phyloP scores from a whole-genome alignment of 2,329 filamentous ascomycete genomes.

The Penicillium sclerotiorum region DNA sequence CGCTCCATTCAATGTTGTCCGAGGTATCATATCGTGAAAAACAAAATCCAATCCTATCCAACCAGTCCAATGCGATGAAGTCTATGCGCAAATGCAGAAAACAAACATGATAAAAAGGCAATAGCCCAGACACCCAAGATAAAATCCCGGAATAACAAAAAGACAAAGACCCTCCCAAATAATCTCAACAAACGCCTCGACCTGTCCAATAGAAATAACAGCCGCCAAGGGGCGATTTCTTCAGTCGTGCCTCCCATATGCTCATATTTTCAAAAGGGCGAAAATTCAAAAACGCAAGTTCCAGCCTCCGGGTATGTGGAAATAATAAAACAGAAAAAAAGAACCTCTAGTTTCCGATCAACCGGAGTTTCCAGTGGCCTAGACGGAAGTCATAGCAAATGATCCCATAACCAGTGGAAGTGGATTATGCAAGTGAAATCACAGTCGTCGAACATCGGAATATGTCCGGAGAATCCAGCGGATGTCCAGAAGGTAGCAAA shows the following conservation, averaged over 20 bases:
- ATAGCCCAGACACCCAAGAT: neutral
- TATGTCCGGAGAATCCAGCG: conserved; percentile 9
- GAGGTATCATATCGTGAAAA: conserved; percentile 29
- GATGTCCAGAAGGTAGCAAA: conserved; percentile 10
- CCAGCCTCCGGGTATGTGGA: conserved; percentile 17
- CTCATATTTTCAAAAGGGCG: conserved; percentile 11
- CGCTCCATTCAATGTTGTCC: conserved; percentile 14
- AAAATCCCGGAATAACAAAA: too few relatives aligned
- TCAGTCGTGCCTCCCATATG: conserved; percentile 26
- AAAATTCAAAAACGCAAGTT: conserved; percentile 7
- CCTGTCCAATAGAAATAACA: conserved; percentile 10
- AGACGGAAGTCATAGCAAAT: neutral
- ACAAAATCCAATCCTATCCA: conserved; percentile 20
- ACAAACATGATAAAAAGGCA: neutral
- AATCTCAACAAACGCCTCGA: conserved; percentile 11
- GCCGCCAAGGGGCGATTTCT: conserved; percentile 18
- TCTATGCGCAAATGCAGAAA: conserved; percentile 21
- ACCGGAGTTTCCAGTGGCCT: conserved; percentile 1
- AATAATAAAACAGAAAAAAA: conserved; percentile 29
- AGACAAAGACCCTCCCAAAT: too few relatives aligned
- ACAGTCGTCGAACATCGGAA: conserved; percentile 4
- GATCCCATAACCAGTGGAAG: conserved; percentile 10
- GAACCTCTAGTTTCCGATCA: conserved; percentile 7
- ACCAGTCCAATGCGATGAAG: conserved; percentile 8
- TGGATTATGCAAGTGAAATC: conserved; percentile 14